Evolutionary conservation across 805 yeast species (phyloP), one percentile per base, ranked within the genome.

Genomic region (Barnettozyma californica): DNA sequence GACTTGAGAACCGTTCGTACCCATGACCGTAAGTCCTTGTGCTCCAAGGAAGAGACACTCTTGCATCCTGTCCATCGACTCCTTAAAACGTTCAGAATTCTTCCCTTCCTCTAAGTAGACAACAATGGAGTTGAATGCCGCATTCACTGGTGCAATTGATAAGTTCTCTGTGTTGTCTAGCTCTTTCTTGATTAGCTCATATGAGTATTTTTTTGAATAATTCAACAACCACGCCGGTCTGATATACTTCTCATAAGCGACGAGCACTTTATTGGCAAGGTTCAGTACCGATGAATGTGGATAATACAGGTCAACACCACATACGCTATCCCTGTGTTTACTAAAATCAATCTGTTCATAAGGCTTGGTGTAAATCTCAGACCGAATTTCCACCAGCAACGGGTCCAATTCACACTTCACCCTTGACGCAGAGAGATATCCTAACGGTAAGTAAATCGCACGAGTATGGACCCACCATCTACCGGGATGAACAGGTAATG

Each of bases 391-490:
- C 51, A 64, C 63, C 39, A 94, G 66, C 27, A 94, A 66, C 0
- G 87, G 84, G 52, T 80, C 84, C 46, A 84, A 57, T 6, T 74
- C 77, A 58, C 89, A 83, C 47, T 74, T 69, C 34, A 75, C 70
- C 48, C 69, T 68, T 27, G 76, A 73, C 43, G 87, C 70, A 13
- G 85, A 80, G 9, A 94, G 63, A 63, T 92, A 94, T 16, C 97
- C 92, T 58, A 92, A 69, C 0, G 98, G 91, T 31, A 87, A 65
- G 59, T 91, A 94, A 20, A 94, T 87, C 1, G 94, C 96, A 48
- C 99, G 74, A 0, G 97, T 91, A 61, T 94, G 99, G 20, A 92
- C 97, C 99, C 99, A 94, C 99, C 98, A 94, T 62, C 87, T 78
- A 33, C 91, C 95, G 1, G 99, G 99, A 61, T 94, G 98, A 37